Percentiles rank a stretch among this genome's conserved stretches.
Evolutionary conservation across 352 stramenopile species (phyloP).

Genomic region (Discostella stelligera): DNA sequence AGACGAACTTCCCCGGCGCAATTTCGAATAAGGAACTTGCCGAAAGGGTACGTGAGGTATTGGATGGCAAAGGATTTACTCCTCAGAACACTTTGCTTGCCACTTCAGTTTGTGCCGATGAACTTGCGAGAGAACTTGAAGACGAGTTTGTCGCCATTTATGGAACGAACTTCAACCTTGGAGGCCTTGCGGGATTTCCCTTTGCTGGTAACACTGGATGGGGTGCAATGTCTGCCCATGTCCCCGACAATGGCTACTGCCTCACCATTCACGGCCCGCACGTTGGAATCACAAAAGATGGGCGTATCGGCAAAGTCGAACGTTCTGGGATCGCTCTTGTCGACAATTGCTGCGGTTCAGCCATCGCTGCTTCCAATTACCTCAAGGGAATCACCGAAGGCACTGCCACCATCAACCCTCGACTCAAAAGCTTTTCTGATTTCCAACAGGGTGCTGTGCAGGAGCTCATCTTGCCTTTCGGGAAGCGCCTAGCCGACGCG

Average conservation of each 20-base stretch:
- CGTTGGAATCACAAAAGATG: constrained; percentile 63
- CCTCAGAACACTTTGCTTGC: constrained; percentile 55
- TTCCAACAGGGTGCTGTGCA: constrained; percentile 67
- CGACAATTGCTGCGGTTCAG: too few relatives aligned
- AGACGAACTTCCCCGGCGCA: constrained; percentile 35
- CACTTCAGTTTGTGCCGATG: constrained; percentile 70
- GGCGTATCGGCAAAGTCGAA: constrained; percentile 71
- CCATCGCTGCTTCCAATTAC: constrained; percentile 67
- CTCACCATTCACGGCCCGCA: constrained; percentile 77
- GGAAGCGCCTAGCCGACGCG: constrained; percentile 52
- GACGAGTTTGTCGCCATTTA: too few relatives aligned
- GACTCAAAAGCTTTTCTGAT: constrained; percentile 44
- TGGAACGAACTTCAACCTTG: too few relatives aligned
- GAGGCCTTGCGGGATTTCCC: constrained; percentile 69
- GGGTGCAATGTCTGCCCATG: constrained; percentile 69
- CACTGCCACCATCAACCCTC: constrained; percentile 32
- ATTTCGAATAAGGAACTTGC: constrained; percentile 36
- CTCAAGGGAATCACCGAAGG: constrained; percentile 45
- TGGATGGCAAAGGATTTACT: constrained; percentile 38
- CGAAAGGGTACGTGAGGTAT: constrained; percentile 21
- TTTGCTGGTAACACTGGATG: constrained; percentile 73
- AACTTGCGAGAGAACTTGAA: constrained; percentile 70
- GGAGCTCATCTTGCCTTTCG: constrained; percentile 59
- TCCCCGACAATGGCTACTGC: constrained; percentile 69
- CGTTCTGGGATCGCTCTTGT: too few relatives aligned